These are phyloP conservation scores for Whalleya microplaca DNA, from an alignment of 2,329 filamentous ascomycete species.

Conservation along the genomic window DNA sequence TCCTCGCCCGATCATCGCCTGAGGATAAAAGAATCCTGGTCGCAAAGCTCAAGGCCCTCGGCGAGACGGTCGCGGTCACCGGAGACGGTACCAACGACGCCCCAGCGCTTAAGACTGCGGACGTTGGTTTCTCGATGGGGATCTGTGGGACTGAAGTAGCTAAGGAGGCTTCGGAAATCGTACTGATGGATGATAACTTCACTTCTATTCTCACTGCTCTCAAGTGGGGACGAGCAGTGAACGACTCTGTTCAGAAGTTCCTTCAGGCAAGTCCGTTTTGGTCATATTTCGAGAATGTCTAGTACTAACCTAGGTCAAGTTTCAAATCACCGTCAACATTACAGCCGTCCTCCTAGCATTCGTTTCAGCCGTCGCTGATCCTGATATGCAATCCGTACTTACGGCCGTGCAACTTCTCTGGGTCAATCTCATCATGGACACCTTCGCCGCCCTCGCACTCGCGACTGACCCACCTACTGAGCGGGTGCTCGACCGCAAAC, in stretches of 20 bases:
- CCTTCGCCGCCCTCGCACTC: constrained; percentile 66
- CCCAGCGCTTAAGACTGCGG: constrained; percentile 66
- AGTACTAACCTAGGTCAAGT: constrained; percentile 39
- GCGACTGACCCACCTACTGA: constrained; percentile 65
- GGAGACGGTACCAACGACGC: constrained; percentile 72
- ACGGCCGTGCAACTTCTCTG: constrained; percentile 70
- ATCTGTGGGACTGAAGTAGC: constrained; percentile 69
- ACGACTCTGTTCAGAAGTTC: constrained; percentile 71
- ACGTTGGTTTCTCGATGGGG: constrained; percentile 72
- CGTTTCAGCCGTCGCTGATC: constrained; percentile 62
- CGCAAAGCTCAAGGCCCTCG: constrained; percentile 61
- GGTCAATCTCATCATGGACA: constrained; percentile 74
- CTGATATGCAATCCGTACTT: constrained; percentile 60
- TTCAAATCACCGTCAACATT: constrained; percentile 72
- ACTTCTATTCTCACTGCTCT: constrained; percentile 68
- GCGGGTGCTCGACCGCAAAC: constrained; percentile 58
- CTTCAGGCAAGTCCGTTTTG: constrained; percentile 50
- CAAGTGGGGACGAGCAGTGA: constrained; percentile 70
- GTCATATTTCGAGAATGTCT: background rate
- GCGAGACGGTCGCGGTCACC: constrained; percentile 66
- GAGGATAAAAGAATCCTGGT: constrained; percentile 70
- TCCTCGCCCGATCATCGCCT: constrained; percentile 67
- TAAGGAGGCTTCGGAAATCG: constrained; percentile 70
- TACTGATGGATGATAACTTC: constrained; percentile 70
- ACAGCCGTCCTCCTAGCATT: constrained; percentile 69